Conservation (phyloP, 345 rosid genomes). For the Odontarrhena argentea region DNA sequence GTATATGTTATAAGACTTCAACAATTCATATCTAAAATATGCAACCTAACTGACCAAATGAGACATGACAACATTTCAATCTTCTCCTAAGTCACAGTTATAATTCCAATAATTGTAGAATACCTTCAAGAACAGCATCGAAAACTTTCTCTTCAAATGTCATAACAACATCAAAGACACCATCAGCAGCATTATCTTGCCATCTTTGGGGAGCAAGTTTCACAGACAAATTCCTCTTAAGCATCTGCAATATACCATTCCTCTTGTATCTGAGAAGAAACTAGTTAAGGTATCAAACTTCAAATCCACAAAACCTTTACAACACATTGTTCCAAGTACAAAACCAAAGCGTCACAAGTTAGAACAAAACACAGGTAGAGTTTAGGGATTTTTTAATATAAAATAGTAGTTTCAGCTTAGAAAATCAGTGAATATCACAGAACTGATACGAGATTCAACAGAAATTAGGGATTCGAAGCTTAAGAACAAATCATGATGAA, state of each 20-base stretch:
- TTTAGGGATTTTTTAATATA: background rate
- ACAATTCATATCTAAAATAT: background rate
- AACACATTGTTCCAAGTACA: background rate
- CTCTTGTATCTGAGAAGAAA: slow-evolving; percentile 70
- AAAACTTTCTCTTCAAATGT: slow-evolving; percentile 94
- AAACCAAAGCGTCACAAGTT: background rate
- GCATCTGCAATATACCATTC: slow-evolving; percentile 93
- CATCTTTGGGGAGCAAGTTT: slow-evolving; percentile 93
- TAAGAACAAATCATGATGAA: slow-evolving; percentile 11
- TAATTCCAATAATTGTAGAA: background rate
- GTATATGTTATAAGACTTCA: background rate
- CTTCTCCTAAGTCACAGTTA: background rate
- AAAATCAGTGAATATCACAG: background rate
- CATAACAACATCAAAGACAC: slow-evolving; percentile 73
- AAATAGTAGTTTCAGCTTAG: background rate
- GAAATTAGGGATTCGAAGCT: slow-evolving; percentile 23
- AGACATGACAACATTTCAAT: background rate
- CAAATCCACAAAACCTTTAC: background rate
- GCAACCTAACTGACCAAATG: background rate
- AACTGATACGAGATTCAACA: background rate
- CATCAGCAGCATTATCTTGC: slow-evolving; percentile 94
- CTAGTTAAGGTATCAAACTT: slow-evolving; percentile 31
- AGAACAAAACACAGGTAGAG: background rate
- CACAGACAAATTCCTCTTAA: slow-evolving; percentile 77
- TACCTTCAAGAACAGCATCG: slow-evolving; percentile 87